Conservation (phyloP, 1,284 basidiomycete genomes). For the Puccinia hordei region DNA sequence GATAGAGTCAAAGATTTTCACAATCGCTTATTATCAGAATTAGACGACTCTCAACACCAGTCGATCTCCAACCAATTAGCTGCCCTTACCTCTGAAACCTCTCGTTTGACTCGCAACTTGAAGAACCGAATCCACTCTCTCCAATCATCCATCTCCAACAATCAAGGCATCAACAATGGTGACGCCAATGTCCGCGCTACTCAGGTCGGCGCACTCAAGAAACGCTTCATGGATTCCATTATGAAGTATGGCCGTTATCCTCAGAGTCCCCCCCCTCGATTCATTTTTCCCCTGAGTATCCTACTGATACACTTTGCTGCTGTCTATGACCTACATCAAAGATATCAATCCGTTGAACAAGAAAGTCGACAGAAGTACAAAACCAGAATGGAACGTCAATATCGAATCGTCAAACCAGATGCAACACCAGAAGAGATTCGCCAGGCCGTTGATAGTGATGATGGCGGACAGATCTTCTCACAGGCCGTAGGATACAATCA, state of each 20-base stretch:
- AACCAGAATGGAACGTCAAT: conserved; percentile 91
- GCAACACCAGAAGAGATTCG: conserved; percentile 80
- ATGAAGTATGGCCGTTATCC: conserved; percentile 25
- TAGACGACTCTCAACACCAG: conserved; percentile 40
- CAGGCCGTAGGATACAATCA: conserved; percentile 72
- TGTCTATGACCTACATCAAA: background rate
- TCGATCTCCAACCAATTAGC: conserved; percentile 32
- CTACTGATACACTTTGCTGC: background rate
- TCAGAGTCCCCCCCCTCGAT: background rate
- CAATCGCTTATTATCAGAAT: conserved; percentile 31
- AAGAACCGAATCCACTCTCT: conserved; percentile 49
- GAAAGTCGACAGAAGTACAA: conserved; percentile 89
- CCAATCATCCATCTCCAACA: conserved; percentile 27
- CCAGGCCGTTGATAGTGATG: conserved; percentile 71
- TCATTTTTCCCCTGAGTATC: background rate
- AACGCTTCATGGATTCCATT: conserved; percentile 47
- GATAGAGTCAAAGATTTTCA: conserved; percentile 40
- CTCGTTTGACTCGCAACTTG: conserved; percentile 33
- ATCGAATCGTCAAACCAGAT: conserved; percentile 93
- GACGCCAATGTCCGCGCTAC: conserved; percentile 44
- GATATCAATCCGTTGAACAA: conserved; percentile 82
- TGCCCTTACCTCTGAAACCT: conserved; percentile 33
- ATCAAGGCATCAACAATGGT: conserved; percentile 7
- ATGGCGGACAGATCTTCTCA: conserved; percentile 76
- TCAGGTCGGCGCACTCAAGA: conserved; percentile 50